phyloP scores from a whole-genome alignment of 768 basidiomycete genomes.

The Phaeotremella fagi region DNA sequence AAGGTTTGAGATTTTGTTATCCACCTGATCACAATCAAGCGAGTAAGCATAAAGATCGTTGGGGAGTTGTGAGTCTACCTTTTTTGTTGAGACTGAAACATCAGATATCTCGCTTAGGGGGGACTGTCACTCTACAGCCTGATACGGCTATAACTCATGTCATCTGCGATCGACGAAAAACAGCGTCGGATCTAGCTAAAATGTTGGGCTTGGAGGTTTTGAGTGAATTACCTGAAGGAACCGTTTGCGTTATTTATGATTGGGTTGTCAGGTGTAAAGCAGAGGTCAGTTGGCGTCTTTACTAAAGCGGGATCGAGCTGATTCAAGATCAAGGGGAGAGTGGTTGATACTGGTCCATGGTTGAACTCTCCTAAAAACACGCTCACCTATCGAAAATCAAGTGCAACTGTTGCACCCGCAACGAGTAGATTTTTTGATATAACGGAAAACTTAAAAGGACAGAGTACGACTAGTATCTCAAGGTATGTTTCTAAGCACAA shows the following conservation, averaged over 20 bases:
- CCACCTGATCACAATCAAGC: conserved; percentile 20
- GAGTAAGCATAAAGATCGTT: conserved; percentile 23
- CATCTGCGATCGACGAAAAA: conserved; percentile 21
- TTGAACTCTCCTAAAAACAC: conserved; percentile 28
- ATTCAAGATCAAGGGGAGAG: conserved; percentile 13
- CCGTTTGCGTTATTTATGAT: conserved; percentile 35
- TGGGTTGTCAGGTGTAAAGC: conserved; percentile 33
- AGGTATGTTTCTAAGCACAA: conserved; percentile 15
- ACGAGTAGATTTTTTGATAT: conserved; percentile 26
- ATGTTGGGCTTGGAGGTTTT: conserved; percentile 24
- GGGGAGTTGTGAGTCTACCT: conserved; percentile 27
- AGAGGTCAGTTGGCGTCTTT: conserved; percentile 16
- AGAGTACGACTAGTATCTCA: conserved; percentile 21
- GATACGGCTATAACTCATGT: conserved; percentile 41
- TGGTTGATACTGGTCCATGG: conserved; percentile 20
- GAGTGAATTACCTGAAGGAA: conserved; percentile 27
- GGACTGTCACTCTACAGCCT: conserved; percentile 25
- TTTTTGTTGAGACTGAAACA: background rate
- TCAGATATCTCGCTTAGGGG: conserved; percentile 32
- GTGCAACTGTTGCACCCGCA: conserved; percentile 5
- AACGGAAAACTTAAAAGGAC: conserved; percentile 17
- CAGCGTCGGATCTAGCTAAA: conserved; percentile 16
- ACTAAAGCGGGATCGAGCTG: background rate
- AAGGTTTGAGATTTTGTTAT: conserved; percentile 32
- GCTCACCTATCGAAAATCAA: conserved; percentile 6